Conservation (phyloP, 768 basidiomycete species). For the Boletus tomentosulus region DNA sequence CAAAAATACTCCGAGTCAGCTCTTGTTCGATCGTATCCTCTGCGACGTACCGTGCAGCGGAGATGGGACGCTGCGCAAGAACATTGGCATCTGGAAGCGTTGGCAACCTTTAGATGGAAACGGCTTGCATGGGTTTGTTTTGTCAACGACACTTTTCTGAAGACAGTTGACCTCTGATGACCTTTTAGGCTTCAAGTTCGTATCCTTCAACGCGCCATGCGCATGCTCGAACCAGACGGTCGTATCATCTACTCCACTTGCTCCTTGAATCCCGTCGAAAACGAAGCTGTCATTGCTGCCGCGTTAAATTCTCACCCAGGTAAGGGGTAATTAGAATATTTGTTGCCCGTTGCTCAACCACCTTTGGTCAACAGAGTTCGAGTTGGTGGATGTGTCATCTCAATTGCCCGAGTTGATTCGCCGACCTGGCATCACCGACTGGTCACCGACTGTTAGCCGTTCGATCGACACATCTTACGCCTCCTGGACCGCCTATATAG, state of each 20-base stretch:
- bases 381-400: slow-evolving; percentile 74
- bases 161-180: slow-evolving; percentile 1
- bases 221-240: slow-evolving; percentile 73
- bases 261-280: slow-evolving; percentile 94
- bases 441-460: slow-evolving; percentile 71
- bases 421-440: slow-evolving; percentile 68
- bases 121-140: slow-evolving; percentile 75
- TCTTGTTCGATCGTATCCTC: slow-evolving; percentile 89
- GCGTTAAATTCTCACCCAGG: slow-evolving; percentile 72
- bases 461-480: slow-evolving; percentile 46
- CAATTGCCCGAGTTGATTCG: slow-evolving; percentile 68
- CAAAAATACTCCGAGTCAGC: slow-evolving; percentile 40
- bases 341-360: neutral
- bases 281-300: slow-evolving; percentile 91
- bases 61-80: slow-evolving; percentile 94
- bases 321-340: slow-evolving; percentile 17
- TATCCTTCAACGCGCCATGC: slow-evolving; percentile 91
- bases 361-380: slow-evolving; percentile 48
- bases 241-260: slow-evolving; percentile 98
- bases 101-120: slow-evolving; percentile 91
- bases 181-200: slow-evolving; percentile 76
- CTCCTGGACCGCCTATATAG: slow-evolving; percentile 58
- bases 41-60: slow-evolving; percentile 98
- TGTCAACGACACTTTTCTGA: neutral
- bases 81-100: slow-evolving; percentile 88